Evolutionary conservation across 2,329 filamentous ascomycete genomes (phyloP), one percentile per base, ranked within the genome.

Genomic region (Colletotrichum scovillei): DNA sequence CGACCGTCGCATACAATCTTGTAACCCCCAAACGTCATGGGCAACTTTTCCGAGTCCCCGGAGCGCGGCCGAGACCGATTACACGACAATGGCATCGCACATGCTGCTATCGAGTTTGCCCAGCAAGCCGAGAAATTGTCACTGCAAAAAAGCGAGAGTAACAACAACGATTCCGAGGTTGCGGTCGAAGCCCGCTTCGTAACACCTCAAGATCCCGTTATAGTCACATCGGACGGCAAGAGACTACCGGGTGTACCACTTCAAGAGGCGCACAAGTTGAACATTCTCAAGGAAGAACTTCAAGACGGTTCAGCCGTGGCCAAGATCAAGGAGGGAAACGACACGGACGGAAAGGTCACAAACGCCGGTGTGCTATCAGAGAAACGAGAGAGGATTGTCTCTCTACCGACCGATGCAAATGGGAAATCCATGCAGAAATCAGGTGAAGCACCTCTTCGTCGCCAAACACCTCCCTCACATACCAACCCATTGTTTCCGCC

Each of bases 401-500:
- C 80, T 9, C 76, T 80, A 28, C 74, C 74, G 26, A 68, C 77
- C 46, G 42, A 76, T 24, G 74, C 79, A 32, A 82, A 85, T 67
- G 82, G 80, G 65, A 79, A 79, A 32, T 76, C 80, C 6, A 76
- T 84, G 69, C 80, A 87, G 73, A 85, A 85, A 67, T 84, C 86
- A 4, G 84, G 86, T 42, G 86, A 86, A 28, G 85, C 82, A 14
- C 86, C 86, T 19, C 76, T 90, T 22, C 81, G 82, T 56, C 83
- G 80, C 71, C 79, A 86, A 16, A 88, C 87, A 83, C 92, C 93
- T 0, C 90, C 91, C 1, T 91, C 91, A 8, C 88, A 90, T 75
- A 95, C 94, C 2, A 92, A 95, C 76, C 93, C 94, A 3, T 84
- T 97, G 5, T 98, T 98, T 76, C 95, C 95, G 6, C 94, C 94